phyloP scores from a whole-genome alignment of 2,329 filamentous ascomycete genomes.

The Aspergillus spinulosporus region DNA sequence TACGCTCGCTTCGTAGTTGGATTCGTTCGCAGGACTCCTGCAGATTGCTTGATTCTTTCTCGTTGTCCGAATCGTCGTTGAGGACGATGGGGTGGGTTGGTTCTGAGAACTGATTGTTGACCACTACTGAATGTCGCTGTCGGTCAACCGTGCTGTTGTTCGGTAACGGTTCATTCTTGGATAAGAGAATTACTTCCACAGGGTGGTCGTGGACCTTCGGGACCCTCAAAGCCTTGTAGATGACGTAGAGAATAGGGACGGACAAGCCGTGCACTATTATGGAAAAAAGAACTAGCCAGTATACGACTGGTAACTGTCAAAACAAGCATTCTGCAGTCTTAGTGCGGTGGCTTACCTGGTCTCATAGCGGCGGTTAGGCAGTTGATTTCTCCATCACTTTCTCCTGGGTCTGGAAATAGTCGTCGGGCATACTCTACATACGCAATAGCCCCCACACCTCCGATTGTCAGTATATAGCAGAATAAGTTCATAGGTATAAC shows the following conservation, averaged over 20 bases:
- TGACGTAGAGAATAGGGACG: slow-evolving; percentile 35
- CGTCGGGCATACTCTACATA: slow-evolving; percentile 49
- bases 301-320: slow-evolving; percentile 38
- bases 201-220: slow-evolving; percentile 35
- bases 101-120: slow-evolving; percentile 40
- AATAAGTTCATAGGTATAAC: slow-evolving; percentile 1
- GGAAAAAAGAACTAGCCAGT: slow-evolving; percentile 48
- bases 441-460: slow-evolving; percentile 48
- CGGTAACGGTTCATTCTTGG: slow-evolving; percentile 37
- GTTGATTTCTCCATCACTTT: slow-evolving; percentile 45
- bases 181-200: slow-evolving; percentile 35
- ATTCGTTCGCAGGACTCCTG: slow-evolving; percentile 17
- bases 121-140: slow-evolving; percentile 31
- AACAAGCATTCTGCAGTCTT: background rate
- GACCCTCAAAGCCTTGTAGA: slow-evolving; percentile 36
- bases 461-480: slow-evolving; percentile 1
- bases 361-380: slow-evolving; percentile 42
- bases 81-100: slow-evolving; percentile 8
- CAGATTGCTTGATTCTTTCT: background rate
- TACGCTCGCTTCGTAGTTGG: slow-evolving; percentile 16
- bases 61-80: slow-evolving; percentile 16
- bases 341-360: slow-evolving; percentile 31
- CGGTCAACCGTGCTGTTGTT: slow-evolving; percentile 35
- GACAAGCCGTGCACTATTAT: slow-evolving; percentile 44
- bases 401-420: slow-evolving; percentile 44